Base-by-base conservation (phyloP, 2,329 filamentous ascomycete genomes). In the Penicillium sp. region DNA sequence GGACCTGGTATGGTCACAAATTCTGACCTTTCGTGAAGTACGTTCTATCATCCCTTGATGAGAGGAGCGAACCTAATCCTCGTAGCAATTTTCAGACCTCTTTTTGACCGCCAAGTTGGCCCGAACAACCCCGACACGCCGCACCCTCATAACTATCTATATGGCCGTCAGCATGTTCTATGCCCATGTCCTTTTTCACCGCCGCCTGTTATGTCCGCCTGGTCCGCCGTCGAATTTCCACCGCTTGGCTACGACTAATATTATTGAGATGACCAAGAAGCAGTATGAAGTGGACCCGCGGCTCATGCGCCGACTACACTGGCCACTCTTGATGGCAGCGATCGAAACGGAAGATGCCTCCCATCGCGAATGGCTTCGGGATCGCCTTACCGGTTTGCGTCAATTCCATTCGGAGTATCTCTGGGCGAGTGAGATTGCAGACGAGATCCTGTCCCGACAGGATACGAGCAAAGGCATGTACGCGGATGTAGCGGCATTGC, bases 21-120 rank as follows among this genome's bases (percentile, higher is more conserved):
- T 73, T 17, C 62, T 71, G 45, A 51, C 63, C 2, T 66, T 65
- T 19, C 68, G 71, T 15, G 70, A 75, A 57, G 72, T 74, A 59
- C 49, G 68, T 66, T 19, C 5, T 21, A 15, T 26, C 17, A 8
- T 26, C 13, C 9, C 23, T 35, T 46, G 6, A 7, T 15, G 6
- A 45, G 7, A 30, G n/a, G 17, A 51, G 1, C 2, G 17, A 13
- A 38, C 5, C 19, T 47, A 11, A 46, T 38, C 8, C 55, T 64
- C n/a, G 66, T 48, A 78, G 76, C 71, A 70, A 68, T 78, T 70
- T 46, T 74, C 73, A 44, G 76, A 78, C 58, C 62, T 78, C 17
- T 75, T 77, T 23, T 67, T 76, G 31, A 76, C 74, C 3, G 73
- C 74, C 19, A 76, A 70, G 56, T 71, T 74, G 46, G 70, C 74